Evolutionary conservation across 345 rosid genomes (phyloP), one percentile per base, ranked within the genome.

Genomic region (Pugionium cornutum): DNA sequence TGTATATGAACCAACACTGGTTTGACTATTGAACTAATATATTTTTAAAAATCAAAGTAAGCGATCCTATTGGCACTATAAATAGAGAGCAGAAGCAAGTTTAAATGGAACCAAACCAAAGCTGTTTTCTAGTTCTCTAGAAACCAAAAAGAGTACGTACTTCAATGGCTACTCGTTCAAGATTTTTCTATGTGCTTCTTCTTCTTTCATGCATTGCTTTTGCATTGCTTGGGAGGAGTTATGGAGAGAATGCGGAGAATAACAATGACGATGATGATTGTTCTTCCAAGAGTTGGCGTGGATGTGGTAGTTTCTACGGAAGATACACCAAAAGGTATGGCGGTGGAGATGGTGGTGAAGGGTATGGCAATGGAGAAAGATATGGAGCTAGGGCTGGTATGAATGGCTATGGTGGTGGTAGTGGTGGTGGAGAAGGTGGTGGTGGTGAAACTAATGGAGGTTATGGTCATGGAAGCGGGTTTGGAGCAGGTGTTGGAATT

Each of bases 301-400:
- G 88, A 11, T 79, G 86, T 51, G 84, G 86, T 41, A 81, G 81
- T 43, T 81, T 81, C 53, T 64, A 55, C 1, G 57, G 65, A 27
- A 49, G 56, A 33, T 37, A 11, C 49, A 53, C 46, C 32, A 57
- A 56, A 72, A 42, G 60, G 28, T 78, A 66, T 55, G 79, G 75
- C 1, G 42, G 49, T 9, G 75, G 66, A 26, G 60, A 37, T 4
- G 62, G 57, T n/a, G 64, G 57, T 30, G 54, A 43, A 6, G 50
- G 53, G 0, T 40, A 31, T 53, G 76, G 75, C 1, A 37, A 42
- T 10, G 70, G 76, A 51, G 66, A 59, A 11, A 68, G 68, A 1
- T 70, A 68, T 43, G 76, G 78, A 25, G 76, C 30, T 45, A 65
- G 73, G 9, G 67, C 41, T 32, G 70, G 57, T 27, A 31, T 39